phyloP scores from a whole-genome alignment of 78 protist genomes.

The slime mould (Dictyostelium discoideum) region DNA sequence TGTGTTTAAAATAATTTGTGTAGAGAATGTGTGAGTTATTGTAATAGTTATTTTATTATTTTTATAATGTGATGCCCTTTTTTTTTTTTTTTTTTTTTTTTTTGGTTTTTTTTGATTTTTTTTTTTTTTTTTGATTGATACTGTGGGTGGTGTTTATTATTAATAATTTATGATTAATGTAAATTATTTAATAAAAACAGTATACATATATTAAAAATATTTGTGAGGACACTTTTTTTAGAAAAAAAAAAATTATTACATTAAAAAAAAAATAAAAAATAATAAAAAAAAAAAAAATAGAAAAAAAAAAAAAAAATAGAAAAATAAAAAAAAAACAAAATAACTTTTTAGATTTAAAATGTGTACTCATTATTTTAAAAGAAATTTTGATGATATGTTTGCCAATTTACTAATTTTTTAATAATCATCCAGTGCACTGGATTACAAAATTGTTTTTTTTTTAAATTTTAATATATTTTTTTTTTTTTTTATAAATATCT shows the following conservation, averaged over 20 bases:
- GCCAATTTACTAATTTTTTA: background rate
- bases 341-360: background rate
- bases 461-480: too few relatives aligned
- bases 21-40: background rate
- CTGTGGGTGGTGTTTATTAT: background rate
- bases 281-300: background rate
- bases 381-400: constrained; percentile 1
- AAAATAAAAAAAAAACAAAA: background rate
- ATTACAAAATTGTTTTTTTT: background rate
- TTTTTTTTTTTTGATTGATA: background rate
- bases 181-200: background rate
- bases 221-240: background rate
- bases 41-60: background rate
- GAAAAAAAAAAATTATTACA: background rate
- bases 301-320: background rate
- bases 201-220: background rate
- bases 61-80: background rate
- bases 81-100: background rate
- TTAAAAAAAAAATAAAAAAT: background rate
- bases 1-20: background rate
- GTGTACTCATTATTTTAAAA: background rate
- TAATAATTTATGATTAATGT: background rate
- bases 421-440: background rate
- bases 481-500: background rate
- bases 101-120: background rate